Conservation (phyloP, 768 basidiomycete species). For the Rhizopogon sp. region DNA sequence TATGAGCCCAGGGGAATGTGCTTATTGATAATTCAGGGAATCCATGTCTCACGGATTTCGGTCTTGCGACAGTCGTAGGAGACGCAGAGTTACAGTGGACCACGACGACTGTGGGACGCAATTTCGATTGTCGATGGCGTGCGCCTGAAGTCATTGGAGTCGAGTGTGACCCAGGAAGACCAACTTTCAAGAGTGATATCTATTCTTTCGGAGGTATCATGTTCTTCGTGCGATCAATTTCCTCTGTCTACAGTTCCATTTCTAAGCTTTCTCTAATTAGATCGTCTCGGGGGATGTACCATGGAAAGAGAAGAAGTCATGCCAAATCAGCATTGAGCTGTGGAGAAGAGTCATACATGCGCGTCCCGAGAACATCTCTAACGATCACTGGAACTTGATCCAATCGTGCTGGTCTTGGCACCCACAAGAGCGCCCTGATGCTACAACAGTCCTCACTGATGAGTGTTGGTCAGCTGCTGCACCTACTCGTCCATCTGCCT, state of each 20-base stretch:
- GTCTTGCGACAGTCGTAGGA: slow-evolving; percentile 34
- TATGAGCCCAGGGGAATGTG: slow-evolving; percentile 9
- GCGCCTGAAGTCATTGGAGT: slow-evolving; percentile 32
- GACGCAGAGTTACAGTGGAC: slow-evolving; percentile 21
- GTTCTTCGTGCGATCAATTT: not conserved
- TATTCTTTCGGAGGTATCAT: slow-evolving; percentile 30
- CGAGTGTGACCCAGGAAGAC: slow-evolving; percentile 3
- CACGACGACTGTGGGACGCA: slow-evolving; percentile 24
- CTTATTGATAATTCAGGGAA: slow-evolving; percentile 16
- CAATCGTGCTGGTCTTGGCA: not conserved
- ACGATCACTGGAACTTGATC: not conserved
- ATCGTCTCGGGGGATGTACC: not conserved
- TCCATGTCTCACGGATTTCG: slow-evolving; percentile 40
- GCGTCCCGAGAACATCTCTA: not conserved
- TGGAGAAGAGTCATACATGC: not conserved
- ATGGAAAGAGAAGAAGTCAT: not conserved
- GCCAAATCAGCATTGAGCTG: not conserved
- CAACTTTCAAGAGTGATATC: slow-evolving; percentile 30
- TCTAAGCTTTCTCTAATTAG: not conserved
- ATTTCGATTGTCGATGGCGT: slow-evolving; percentile 38
- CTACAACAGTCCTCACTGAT: too few relatives aligned
- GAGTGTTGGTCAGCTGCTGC: too few relatives aligned
- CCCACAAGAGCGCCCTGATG: not conserved
- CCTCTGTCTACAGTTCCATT: not conserved
- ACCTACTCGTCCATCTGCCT: too few relatives aligned